Conservation (phyloP, 306 rosid species). For the Geum urbanum region DNA sequence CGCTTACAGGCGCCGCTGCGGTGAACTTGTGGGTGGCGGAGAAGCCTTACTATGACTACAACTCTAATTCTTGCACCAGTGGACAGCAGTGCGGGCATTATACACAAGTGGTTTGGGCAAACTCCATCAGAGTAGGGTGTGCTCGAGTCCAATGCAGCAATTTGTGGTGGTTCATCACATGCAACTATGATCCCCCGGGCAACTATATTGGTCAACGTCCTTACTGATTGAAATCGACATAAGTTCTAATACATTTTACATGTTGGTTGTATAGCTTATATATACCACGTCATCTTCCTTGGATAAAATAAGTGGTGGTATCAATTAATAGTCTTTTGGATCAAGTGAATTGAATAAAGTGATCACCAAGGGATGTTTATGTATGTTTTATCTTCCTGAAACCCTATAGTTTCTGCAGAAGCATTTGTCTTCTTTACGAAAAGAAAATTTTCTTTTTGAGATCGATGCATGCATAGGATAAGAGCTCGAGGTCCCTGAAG, state of each 20-base stretch:
- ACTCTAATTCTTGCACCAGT: conserved; percentile 27
- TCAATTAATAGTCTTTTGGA: too few species aligned
- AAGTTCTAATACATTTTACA: background rate
- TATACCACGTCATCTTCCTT: background rate
- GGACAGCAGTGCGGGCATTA: conserved; percentile 34
- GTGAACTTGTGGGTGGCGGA: conserved; percentile 40
- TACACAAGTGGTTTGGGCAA: conserved; percentile 50
- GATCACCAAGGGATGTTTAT: too few species aligned
- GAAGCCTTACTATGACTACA: conserved; percentile 27
- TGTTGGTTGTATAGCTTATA: background rate
- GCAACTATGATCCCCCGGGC: conserved; percentile 53
- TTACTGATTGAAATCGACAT: conserved; percentile 7
- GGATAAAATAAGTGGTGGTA: background rate
- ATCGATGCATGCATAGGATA: too few species aligned
- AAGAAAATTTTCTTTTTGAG: too few species aligned
- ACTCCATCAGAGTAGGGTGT: conserved; percentile 38
- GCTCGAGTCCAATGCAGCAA: conserved; percentile 42
- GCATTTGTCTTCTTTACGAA: too few species aligned
- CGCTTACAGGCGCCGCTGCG: conserved; percentile 14
- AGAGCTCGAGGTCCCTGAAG: too few species aligned
- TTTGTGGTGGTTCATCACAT: conserved; percentile 17
- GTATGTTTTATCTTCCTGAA: too few species aligned
- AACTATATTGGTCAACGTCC: conserved; percentile 33
- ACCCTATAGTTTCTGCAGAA: too few species aligned
- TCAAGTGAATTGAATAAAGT: background rate